A percentile compares a stretch with the other conserved stretches of the same genome.
These are phyloP conservation scores for Eucalyptus cloeziana DNA, from an alignment of 345 rosid species.

Conservation along the genomic window DNA sequence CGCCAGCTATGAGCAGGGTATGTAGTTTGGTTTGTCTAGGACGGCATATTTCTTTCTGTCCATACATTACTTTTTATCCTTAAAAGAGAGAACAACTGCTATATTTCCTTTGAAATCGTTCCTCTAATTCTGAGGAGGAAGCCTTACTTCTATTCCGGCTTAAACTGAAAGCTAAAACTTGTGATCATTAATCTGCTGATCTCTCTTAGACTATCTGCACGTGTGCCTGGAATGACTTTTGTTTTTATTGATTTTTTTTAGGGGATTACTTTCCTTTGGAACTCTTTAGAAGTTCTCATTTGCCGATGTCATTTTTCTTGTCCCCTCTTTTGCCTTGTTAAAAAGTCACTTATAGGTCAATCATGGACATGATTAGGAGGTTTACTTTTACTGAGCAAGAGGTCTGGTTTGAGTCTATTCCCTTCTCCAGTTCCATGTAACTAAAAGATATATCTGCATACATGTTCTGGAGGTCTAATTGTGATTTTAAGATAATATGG, in stretches of 20 bases:
- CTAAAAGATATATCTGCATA: neutral
- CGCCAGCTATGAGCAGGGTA: conserved; percentile 96
- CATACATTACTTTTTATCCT: neutral
- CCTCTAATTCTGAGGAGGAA: neutral
- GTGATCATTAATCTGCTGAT: neutral
- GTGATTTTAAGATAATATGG: neutral
- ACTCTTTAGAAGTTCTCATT: neutral
- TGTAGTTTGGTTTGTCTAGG: neutral
- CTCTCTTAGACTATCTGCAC: neutral
- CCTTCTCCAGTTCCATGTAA: neutral
- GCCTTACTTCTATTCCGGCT: neutral
- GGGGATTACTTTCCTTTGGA: neutral
- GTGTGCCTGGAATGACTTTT: neutral
- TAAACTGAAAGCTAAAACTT: neutral
- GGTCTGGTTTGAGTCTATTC: neutral
- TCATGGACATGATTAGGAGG: neutral
- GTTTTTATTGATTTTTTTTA: neutral
- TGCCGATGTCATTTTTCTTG: neutral
- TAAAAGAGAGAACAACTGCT: neutral
- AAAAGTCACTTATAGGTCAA: neutral
- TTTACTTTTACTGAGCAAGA: neutral
- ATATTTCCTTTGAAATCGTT: neutral
- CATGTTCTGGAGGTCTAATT: neutral
- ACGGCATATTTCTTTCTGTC: neutral
- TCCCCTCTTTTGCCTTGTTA: neutral